phyloP scores from a whole-genome alignment of 169 alveolate species.

The Plasmodium falciparum region DNA sequence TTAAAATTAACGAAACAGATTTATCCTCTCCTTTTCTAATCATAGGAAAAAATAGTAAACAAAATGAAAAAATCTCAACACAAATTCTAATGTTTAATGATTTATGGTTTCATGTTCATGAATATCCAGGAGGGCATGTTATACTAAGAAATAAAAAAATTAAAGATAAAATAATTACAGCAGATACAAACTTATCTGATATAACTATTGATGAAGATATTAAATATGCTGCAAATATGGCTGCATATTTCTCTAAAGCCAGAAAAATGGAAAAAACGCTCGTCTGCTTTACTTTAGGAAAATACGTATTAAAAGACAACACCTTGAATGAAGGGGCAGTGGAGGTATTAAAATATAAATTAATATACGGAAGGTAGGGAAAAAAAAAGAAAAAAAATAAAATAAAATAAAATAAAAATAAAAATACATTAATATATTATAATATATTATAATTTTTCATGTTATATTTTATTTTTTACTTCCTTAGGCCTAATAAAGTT shows the following conservation, averaged over 20 bases:
- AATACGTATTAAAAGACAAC: conserved; percentile 77
- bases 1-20: conserved; percentile 78
- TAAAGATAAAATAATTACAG: conserved; percentile 64
- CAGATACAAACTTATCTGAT: conserved; percentile 48
- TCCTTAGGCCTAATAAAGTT: conserved; percentile 69
- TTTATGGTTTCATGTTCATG: conserved; percentile 85
- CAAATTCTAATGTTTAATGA: conserved; percentile 81
- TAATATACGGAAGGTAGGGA: conserved; percentile 79
- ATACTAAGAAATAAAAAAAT: conserved; percentile 78
- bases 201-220: conserved; percentile 75
- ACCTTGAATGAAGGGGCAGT: conserved; percentile 84
- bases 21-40: conserved; percentile 82
- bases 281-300: conserved; percentile 80
- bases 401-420: no score
- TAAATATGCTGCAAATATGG: conserved; percentile 86
- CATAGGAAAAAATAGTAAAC: conserved; percentile 84
- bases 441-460: background rate
- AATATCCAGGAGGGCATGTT: conserved; percentile 86
- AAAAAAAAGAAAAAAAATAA: conserved; percentile 1
- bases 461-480: background rate
- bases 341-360: conserved; percentile 74
- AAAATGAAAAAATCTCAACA: conserved; percentile 84
- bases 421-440: no score
- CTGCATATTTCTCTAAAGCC: conserved; percentile 83
- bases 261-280: conserved; percentile 57